Evolutionary conservation across 805 yeast species (phyloP).

Genomic region (Candida krabiensis): DNA sequence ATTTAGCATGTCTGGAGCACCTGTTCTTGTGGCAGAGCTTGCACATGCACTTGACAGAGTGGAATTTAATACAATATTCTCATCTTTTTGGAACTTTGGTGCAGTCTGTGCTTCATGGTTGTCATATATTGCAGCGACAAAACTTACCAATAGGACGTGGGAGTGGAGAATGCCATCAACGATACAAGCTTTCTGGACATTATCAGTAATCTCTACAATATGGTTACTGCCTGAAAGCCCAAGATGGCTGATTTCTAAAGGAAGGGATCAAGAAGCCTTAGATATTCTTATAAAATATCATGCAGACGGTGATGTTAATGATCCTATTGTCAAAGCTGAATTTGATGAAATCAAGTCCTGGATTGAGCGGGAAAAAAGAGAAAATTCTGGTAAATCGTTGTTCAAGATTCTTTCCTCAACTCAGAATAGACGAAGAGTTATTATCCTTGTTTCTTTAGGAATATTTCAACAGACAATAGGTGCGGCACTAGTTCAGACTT

Average conservation of each 20-base stretch:
- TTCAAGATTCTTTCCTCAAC: background rate
- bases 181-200: slow-evolving; percentile 32
- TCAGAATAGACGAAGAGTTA: background rate
- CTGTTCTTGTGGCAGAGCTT: slow-evolving; percentile 47
- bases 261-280: slow-evolving; percentile 35
- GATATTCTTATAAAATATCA: slow-evolving; percentile 6
- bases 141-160: slow-evolving; percentile 35
- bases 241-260: slow-evolving; percentile 36
- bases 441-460: slow-evolving; percentile 1
- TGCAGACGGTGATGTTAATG: slow-evolving; percentile 1
- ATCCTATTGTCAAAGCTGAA: slow-evolving; percentile 1
- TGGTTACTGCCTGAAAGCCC: slow-evolving; percentile 35
- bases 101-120: slow-evolving; percentile 44
- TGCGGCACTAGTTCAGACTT: slow-evolving; percentile 45
- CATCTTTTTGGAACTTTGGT: slow-evolving; percentile 45
- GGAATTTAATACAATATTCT: slow-evolving; percentile 38
- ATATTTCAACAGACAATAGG: slow-evolving; percentile 24
- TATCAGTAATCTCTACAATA: background rate
- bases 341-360: slow-evolving; percentile 4
- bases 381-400: background rate
- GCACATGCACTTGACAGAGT: slow-evolving; percentile 44
- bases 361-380: background rate
- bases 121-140: slow-evolving; percentile 38
- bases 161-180: slow-evolving; percentile 54
- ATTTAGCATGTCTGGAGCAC: slow-evolving; percentile 41